Base-by-base conservation (phyloP, 371 early-diverging fungal genomes). In the Mortierella sp. region DNA sequence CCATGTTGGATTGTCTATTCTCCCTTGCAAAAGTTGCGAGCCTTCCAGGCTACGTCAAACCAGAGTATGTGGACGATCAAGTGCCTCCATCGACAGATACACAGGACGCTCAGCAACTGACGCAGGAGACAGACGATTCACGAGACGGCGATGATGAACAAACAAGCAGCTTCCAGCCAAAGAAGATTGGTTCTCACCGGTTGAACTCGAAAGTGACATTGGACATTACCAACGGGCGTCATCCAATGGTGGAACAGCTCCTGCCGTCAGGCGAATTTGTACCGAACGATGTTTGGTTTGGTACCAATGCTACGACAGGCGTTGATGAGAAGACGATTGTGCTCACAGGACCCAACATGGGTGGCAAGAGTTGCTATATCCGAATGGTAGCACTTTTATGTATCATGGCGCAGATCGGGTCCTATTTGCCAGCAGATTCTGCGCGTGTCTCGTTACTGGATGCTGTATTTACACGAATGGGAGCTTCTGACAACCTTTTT, bases 331-430 rank as follows among this genome's bases (percentile, higher is more conserved):
- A 72, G 53, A 53, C 76, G 8, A 61, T 68, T 28, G 70, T 62
- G 55, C 28, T 62, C 43, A 83, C 82, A 10, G 83, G 85, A 0
- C 96, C 97, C 2, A 97, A 97, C 67, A 97, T 97, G 97, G 97
- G 96, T 13, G 97, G 97, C 51, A 97, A 97, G 80, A 93, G 93
- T 68, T 96, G 98, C 7, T 98, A 94, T 74, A 79, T 98, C n/a
- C 82, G 94, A 16, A 82, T 84, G 42, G 79, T 83, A 38, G 87
- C 86, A 0, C 55, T 89, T 14, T 89, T 96, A 42, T 84, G 91
- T 2, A 80, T 98, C n/a, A 80, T 99, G 85, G 98, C 97, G 0
- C 99, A 99, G 68, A 88, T 94, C 24, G 99, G 99, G 0, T 86
- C 87, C 46, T 98, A 91, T 86, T 94, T 99, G 1, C 97, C 99